Percentiles rank a stretch among this genome's conserved stretches.
Evolutionary conservation across 495 filamentous ascomycete species (phyloP).

Genomic region (Aspergillus affinis): DNA sequence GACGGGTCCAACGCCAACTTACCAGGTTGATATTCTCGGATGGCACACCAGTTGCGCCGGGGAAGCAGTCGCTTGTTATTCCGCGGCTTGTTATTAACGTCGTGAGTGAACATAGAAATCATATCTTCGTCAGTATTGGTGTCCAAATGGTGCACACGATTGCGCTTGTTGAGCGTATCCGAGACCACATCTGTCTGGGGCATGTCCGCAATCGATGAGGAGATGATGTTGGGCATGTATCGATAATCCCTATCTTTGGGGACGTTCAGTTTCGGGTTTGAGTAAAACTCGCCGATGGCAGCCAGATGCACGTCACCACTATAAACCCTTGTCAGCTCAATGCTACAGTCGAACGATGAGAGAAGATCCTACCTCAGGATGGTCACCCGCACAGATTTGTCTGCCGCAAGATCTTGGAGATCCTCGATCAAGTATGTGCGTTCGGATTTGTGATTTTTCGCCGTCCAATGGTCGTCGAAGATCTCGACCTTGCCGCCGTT

Average conservation of each 20-base stretch:
- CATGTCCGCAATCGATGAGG: slow-evolving; percentile 87
- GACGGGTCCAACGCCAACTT: slow-evolving; percentile 15
- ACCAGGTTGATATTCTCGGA: slow-evolving; percentile 77
- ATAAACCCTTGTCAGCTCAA: slow-evolving; percentile 8
- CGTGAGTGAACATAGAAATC: slow-evolving; percentile 86
- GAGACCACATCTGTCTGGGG: slow-evolving; percentile 88
- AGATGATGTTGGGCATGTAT: slow-evolving; percentile 90
- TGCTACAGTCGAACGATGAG: not conserved
- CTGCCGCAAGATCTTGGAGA: slow-evolving; percentile 84
- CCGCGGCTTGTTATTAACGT: slow-evolving; percentile 82
- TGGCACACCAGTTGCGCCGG: slow-evolving; percentile 89
- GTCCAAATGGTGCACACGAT: slow-evolving; percentile 80
- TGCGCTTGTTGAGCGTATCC: slow-evolving; percentile 89
- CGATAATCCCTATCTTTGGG: slow-evolving; percentile 84
- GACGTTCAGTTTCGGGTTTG: slow-evolving; percentile 74
- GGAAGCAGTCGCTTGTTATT: slow-evolving; percentile 93
- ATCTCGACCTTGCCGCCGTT: slow-evolving; percentile 94
- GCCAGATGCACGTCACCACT: slow-evolving; percentile 92
- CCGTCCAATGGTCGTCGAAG: slow-evolving; percentile 96
- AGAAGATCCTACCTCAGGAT: slow-evolving; percentile 62
- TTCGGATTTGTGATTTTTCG: slow-evolving; percentile 87
- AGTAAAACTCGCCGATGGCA: slow-evolving; percentile 92
- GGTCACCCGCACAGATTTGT: slow-evolving; percentile 88
- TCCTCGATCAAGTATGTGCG: slow-evolving; percentile 84
- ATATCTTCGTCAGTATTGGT: slow-evolving; percentile 87